A percentile compares a stretch with the other conserved stretches of the same genome.
These are phyloP conservation scores for Pinus albicaulis DNA, from an alignment of 75 land plant species.

Conservation along the genomic window DNA sequence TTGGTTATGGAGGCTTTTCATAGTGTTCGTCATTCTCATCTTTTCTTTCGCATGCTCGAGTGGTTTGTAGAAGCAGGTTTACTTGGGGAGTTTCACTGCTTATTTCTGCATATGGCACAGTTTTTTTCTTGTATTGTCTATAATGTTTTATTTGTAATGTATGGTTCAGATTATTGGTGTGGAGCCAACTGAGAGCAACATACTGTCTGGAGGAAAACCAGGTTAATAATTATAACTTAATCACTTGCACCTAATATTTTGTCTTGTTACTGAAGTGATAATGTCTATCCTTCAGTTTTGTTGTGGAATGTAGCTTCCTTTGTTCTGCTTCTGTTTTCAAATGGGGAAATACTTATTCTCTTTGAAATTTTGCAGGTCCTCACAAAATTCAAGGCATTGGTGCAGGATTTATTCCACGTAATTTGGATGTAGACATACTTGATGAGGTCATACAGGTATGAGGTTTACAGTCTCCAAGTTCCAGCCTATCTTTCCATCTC, in stretches of 20 bases:
- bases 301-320: neutral
- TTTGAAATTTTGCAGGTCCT: slow-evolving; percentile 57
- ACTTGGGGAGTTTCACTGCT: neutral
- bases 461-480: too few relatives aligned
- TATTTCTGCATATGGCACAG: neutral
- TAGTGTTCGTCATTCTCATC: neutral
- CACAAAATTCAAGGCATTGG: slow-evolving; percentile 98
- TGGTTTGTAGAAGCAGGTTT: neutral
- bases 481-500: too few relatives aligned
- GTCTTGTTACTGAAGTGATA: neutral
- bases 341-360: neutral
- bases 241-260: neutral
- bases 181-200: slow-evolving; percentile 89
- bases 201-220: slow-evolving; percentile 94
- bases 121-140: neutral
- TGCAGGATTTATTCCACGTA: slow-evolving; percentile 88
- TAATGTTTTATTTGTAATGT: neutral
- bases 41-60: neutral
- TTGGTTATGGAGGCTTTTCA: neutral
- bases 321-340: neutral
- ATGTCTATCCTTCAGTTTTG: neutral
- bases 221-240: slow-evolving; percentile 33
- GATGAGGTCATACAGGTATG: slow-evolving; percentile 85
- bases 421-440: slow-evolving; percentile 70
- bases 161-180: slow-evolving; percentile 74